Conservation (phyloP, 2,329 filamentous ascomycete species). For the Penicillium nordicum region DNA sequence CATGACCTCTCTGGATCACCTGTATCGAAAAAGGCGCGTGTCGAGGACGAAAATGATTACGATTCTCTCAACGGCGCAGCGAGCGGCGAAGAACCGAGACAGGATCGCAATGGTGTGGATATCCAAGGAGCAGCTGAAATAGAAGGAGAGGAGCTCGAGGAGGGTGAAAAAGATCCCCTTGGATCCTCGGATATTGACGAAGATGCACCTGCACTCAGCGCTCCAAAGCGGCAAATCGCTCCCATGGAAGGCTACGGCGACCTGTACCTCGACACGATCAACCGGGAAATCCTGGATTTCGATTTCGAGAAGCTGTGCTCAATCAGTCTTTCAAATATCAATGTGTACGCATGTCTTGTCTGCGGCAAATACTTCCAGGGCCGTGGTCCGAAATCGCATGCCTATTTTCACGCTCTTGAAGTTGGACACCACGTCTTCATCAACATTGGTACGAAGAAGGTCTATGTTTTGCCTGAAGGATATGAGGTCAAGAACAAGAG, state of each 20-base stretch:
- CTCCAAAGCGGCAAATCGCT: slow-evolving; percentile 63
- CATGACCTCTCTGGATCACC: slow-evolving; percentile 39
- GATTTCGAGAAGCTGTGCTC: slow-evolving; percentile 99
- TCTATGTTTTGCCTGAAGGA: slow-evolving; percentile 71
- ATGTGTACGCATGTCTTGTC: slow-evolving; percentile 94
- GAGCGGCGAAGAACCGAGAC: slow-evolving; percentile 32
- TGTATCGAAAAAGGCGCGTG: slow-evolving; percentile 44
- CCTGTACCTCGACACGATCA: slow-evolving; percentile 95
- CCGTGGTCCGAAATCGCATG: slow-evolving; percentile 86
- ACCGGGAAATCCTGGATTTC: slow-evolving; percentile 89
- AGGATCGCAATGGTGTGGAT: slow-evolving; percentile 37
- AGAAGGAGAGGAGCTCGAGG: slow-evolving; percentile 58
- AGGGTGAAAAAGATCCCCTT: slow-evolving; percentile 28
- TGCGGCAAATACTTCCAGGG: slow-evolving; percentile 99
- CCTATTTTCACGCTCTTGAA: slow-evolving; percentile 95
- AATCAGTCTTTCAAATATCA: slow-evolving; percentile 93
- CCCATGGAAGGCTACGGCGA: slow-evolving; percentile 88
- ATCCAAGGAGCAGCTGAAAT: slow-evolving; percentile 60
- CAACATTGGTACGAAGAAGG: slow-evolving; percentile 69
- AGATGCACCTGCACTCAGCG: slow-evolving; percentile 35
- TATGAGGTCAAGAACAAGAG: slow-evolving; percentile 95
- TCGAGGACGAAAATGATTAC: slow-evolving; percentile 35
- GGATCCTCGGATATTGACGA: slow-evolving; percentile 37
- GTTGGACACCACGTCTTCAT: slow-evolving; percentile 96
- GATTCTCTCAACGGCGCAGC: slow-evolving; percentile 25